These are phyloP conservation scores for Anethum foeniculum DNA, from an alignment of 140 eudicot species.

Conservation along the genomic window DNA sequence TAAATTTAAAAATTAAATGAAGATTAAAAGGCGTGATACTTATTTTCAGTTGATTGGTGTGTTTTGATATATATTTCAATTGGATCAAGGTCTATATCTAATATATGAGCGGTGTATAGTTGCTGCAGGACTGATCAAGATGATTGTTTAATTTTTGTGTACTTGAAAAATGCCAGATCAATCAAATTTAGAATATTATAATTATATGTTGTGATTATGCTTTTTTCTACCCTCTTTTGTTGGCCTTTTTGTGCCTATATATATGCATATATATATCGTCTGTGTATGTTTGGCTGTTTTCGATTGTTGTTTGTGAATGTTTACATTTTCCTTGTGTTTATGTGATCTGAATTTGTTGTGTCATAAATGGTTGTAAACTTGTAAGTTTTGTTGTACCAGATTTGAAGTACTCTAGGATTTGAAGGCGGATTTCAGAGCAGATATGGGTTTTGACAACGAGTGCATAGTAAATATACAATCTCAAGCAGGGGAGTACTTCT, in stretches of 20 bases:
- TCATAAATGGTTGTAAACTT: neutral
- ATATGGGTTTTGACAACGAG: constrained; percentile 92
- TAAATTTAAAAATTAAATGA: too few relatives aligned
- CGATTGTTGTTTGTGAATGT: too few relatives aligned
- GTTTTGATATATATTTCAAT: too few relatives aligned
- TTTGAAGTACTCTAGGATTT: neutral
- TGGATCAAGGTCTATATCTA: too few relatives aligned
- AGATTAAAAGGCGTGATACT: neutral
- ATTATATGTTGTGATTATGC: neutral
- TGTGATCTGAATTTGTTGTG: neutral
- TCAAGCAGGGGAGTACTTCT: constrained; percentile 90
- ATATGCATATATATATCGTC: neutral
- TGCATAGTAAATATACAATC: constrained; percentile 78
- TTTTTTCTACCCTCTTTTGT: neutral
- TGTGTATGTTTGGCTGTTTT: too few relatives aligned
- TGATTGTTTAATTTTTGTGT: too few relatives aligned
- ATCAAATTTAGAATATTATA: too few relatives aligned
- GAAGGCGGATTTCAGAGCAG: neutral
- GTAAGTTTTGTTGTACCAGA: neutral
- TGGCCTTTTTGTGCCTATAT: neutral
- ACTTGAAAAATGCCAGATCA: too few relatives aligned
- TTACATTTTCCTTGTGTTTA: neutral
- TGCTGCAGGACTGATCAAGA: too few relatives aligned
- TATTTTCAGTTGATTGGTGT: too few relatives aligned
- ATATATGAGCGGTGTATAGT: too few relatives aligned